Base-by-base conservation (phyloP, 176 grass and related monocot species). In the Aegilops bicornis region DNA sequence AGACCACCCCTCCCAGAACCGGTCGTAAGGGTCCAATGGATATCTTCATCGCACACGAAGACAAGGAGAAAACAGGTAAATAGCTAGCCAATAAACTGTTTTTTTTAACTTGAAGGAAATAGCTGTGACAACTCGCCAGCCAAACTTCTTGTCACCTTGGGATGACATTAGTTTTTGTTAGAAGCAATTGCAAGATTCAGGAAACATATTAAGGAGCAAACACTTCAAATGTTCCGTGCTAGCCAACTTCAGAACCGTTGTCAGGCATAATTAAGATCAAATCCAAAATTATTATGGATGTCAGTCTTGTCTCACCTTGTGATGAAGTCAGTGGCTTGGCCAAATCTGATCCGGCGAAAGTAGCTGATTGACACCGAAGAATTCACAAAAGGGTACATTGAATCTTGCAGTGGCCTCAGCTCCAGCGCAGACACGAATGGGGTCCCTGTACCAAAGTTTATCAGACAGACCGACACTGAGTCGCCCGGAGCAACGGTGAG, bases 401-500 rank as follows among this genome's bases (percentile, higher is more conserved):
- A 0, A 16, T 73, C 67, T 7, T 33, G 10, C 3, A 84, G 7
- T 33, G 15, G 33, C n/a, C 82, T 64, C 59, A 84, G 8, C 8
- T 50, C 82, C 36, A 84, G 4, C 8, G 70, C 11, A 2, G 82
- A 84, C 7, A 84, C 10, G 71, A 84, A 85, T 1, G 82, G 82
- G 64, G 58, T 77, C 31, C 82, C 82, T 13, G 33, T 31, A 13
- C 69, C 82, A 0, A 85, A 14, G 23, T 85, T 76, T 42, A 85
- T 12, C 37, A 85, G 35, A 42, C 82, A 85, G 17, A 76, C 85
- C 0, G 66, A 87, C 4, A 64, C 4, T 4, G 10, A 45, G 31
- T 64, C 9, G 29, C 40, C 75, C 0, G 8, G 6, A 39, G 85
- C 32, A 24, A 80, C 10, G 4, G 30, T 59, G 33, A 86, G 5